Conservation (phyloP, 169 alveolate species). For the Cryptosporidium bovis region DNA sequence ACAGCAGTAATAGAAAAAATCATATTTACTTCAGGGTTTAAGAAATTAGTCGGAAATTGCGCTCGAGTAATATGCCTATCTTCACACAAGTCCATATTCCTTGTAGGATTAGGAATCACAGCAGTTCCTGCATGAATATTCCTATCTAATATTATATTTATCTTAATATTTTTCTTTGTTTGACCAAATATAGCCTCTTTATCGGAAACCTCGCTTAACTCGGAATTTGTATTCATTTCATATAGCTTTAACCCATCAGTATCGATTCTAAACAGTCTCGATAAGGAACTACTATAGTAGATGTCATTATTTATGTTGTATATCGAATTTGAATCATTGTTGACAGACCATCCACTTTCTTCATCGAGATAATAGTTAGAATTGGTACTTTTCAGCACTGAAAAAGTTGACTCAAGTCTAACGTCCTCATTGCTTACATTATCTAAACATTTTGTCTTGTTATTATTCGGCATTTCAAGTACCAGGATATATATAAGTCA, state of each 20-base stretch:
- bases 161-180: neutral
- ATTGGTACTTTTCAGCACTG: neutral
- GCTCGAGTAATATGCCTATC: conserved; percentile 50
- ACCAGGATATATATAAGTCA: neutral
- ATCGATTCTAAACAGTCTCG: conserved; percentile 30
- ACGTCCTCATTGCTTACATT: neutral
- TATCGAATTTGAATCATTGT: conserved; percentile 23
- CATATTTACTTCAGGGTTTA: neutral
- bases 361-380: conserved; percentile 40
- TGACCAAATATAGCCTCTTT: neutral
- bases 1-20: conserved; percentile 29
- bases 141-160: conserved; percentile 11
- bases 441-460: neutral
- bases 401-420: neutral
- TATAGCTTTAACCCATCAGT: conserved; percentile 4
- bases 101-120: conserved; percentile 39
- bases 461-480: neutral
- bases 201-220: conserved; percentile 25
- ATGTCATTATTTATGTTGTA: conserved; percentile 32
- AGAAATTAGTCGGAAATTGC: conserved; percentile 4
- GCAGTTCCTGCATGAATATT: conserved; percentile 62
- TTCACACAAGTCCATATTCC: conserved; percentile 47
- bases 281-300: conserved; percentile 54
- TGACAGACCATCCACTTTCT: conserved; percentile 66
- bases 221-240: conserved; percentile 61